A percentile compares a stretch with the other conserved stretches of the same genome.
phyloP scores from a whole-genome alignment of 2,329 filamentous ascomycete genomes.

The Colletotrichum eremochloae region DNA sequence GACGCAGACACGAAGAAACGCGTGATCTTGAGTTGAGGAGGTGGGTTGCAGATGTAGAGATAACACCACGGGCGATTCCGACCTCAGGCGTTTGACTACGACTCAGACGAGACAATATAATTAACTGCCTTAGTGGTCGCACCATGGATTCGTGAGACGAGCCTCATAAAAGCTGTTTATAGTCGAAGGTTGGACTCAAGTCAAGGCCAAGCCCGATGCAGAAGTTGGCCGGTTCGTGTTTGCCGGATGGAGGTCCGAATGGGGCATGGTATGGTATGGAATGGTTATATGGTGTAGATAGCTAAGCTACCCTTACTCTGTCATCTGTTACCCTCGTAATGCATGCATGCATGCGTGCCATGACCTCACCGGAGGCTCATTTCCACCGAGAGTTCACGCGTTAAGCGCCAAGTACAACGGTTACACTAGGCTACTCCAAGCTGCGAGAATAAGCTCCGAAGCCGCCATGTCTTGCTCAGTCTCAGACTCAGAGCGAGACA shows the following conservation, averaged over 20 bases:
- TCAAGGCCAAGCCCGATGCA: neutral
- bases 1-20: neutral
- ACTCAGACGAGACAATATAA: neutral
- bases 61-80: neutral
- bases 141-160: conserved; percentile 20
- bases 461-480: conserved; percentile 6
- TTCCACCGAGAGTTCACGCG: neutral
- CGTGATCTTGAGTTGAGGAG: neutral
- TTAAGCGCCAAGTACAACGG: conserved; percentile 14
- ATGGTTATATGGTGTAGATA: neutral
- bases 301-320: too few relatives aligned
- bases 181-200: neutral
- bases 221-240: neutral
- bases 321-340: neutral
- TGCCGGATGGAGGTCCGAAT: neutral
- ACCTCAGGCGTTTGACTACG: neutral
- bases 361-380: conserved; percentile 3
- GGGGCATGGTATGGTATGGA: neutral
- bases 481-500: neutral
- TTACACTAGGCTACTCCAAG: neutral
- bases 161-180: neutral
- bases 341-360: neutral
- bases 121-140: neutral
- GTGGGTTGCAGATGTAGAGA: neutral
- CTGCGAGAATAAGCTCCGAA: conserved; percentile 10